A percentile compares a stretch with the other conserved stretches of the same genome.
Evolutionary conservation across 495 filamentous ascomycete genomes (phyloP).

Genomic region (Parathielavia appendiculata): DNA sequence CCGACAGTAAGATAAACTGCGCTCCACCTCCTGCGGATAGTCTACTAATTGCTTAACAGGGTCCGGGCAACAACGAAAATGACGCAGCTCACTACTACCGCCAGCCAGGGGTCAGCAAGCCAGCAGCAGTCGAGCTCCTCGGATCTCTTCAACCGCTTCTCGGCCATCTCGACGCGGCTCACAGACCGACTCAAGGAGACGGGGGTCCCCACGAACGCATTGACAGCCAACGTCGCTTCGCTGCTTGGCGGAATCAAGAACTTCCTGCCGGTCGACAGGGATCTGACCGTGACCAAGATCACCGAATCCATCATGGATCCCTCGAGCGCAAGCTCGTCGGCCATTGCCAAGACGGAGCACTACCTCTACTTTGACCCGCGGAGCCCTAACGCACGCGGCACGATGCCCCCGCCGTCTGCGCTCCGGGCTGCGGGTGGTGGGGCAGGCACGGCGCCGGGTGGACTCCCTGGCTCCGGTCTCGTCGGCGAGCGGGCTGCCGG

Average conservation of each 20-base stretch:
- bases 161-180: conserved; percentile 78
- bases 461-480: conserved; percentile 38
- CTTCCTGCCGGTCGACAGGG: conserved; percentile 90
- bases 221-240: conserved; percentile 75
- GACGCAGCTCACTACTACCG: conserved; percentile 90
- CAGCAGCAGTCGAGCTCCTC: conserved; percentile 53
- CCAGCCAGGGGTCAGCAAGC: conserved; percentile 57
- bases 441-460: conserved; percentile 37
- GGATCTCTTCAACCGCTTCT: conserved; percentile 84
- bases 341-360: conserved; percentile 93
- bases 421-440: conserved; percentile 35
- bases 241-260: conserved; percentile 99
- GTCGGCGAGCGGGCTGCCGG: conserved; percentile 51
- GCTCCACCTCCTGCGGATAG: neutral
- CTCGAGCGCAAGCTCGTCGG: conserved; percentile 75
- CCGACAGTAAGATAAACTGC: conserved; percentile 54
- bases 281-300: conserved; percentile 95
- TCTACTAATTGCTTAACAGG: conserved; percentile 45
- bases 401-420: conserved; percentile 72
- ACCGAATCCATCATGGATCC: conserved; percentile 99
- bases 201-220: conserved; percentile 57
- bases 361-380: conserved; percentile 99
- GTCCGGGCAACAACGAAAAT: conserved; percentile 95
- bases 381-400: conserved; percentile 85
- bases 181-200: conserved; percentile 92